Evolutionary conservation across 179 eudicot genomes (phyloP).

Genomic region (Vitellaria paradoxa): DNA sequence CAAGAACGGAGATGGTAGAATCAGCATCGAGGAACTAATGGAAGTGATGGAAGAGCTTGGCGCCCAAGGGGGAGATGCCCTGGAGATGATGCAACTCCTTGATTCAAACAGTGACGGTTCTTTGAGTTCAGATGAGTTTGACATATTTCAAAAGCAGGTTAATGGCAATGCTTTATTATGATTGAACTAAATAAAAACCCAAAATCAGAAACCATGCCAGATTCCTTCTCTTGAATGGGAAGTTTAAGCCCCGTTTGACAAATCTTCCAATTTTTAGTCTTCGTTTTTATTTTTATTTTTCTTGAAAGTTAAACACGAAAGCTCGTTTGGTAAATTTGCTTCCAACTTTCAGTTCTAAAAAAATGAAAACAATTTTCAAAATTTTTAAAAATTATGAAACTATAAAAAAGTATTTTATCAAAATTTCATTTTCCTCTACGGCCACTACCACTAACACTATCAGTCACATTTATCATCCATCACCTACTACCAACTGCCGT

Average conservation of each 20-base stretch:
- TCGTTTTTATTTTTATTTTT: too few relatives aligned
- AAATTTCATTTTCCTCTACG: too few relatives aligned
- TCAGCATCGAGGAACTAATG: conserved; percentile 92
- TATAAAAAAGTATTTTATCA: too few relatives aligned
- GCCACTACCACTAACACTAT: too few relatives aligned
- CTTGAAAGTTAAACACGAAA: too few relatives aligned
- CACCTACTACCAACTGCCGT: too few relatives aligned
- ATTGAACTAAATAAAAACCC: background rate
- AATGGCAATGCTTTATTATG: conserved; percentile 3
- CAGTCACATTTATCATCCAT: too few relatives aligned
- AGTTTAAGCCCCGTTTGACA: background rate
- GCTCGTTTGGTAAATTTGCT: background rate
- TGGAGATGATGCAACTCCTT: conserved; percentile 93
- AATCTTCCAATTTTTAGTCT: background rate
- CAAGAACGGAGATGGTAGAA: conserved; percentile 98
- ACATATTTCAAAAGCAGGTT: conserved; percentile 87
- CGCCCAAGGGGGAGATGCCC: conserved; percentile 88
- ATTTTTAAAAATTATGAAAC: too few relatives aligned
- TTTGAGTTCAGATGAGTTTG: conserved; percentile 90
- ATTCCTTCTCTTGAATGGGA: background rate
- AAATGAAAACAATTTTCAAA: too few relatives aligned
- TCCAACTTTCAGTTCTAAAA: background rate
- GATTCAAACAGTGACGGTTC: conserved; percentile 97
- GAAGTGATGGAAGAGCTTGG: conserved; percentile 99
- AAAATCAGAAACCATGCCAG: background rate